Base-by-base conservation (phyloP, 2,329 filamentous ascomycete genomes). In the Diaporthe vexans region DNA sequence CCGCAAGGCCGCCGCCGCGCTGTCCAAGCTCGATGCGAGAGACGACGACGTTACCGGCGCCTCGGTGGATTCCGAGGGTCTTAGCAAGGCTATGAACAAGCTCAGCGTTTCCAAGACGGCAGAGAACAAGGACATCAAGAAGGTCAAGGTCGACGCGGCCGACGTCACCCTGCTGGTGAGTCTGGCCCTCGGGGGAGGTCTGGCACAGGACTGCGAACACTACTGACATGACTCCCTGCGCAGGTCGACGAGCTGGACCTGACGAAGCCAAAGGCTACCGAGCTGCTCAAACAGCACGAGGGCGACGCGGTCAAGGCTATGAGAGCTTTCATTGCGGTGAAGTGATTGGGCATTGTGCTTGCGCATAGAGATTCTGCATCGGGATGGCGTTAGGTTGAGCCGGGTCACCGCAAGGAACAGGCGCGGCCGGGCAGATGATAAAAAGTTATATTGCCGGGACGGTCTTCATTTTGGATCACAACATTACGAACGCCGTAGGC, bases 1-100 rank as follows among this genome's bases (percentile, higher is more conserved):
- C 84, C 91, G 93, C 83, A 94, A 94, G 83, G 92, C 93, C 59
- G 92, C 92, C 54, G 92, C 91, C 9, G 94, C 93, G 40, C 90
- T 95, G 75, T 93, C 92, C 63, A 90, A 88, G 76, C 91, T 95
- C 77, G 93, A 94, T 81, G 82, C 85, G 57, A 85, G 86, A 72
- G 86, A 87, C 63, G 86, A 89, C 40, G 85, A 87, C 58, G 79
- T 81, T 46, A 80, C 83, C 24, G 80, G 85, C 61, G 88, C 89
- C 79, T 88, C 90, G 76, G 90, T 94, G 78, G 93, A 95, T 81
- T 85, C 90, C 70, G 92, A 92, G 75, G 94, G 93, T 77, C 88
- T 94, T 69, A 91, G 87, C 79, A 91, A 94, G 81, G 94, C 93
- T 35, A 93, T 95, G 88, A 90, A 92, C 85, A 88, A 88, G 58